A percentile compares a stretch with the other conserved stretches of the same genome.
phyloP scores from a whole-genome alignment of 2,329 filamentous ascomycete species.

The Pseudomassariella vexata region DNA sequence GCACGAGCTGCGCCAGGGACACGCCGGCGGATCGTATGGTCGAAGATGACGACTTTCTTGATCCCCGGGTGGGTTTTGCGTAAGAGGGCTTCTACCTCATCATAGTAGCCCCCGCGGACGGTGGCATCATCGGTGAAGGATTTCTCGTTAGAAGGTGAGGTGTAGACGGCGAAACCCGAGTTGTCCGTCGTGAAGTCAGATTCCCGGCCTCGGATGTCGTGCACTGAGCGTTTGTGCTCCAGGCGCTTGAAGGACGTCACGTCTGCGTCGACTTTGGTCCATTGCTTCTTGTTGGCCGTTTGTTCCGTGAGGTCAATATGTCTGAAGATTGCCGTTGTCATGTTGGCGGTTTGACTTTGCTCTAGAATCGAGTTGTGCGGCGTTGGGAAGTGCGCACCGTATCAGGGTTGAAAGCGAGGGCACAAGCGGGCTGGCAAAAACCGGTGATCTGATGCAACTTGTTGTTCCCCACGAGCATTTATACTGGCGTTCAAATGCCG shows the following conservation, averaged over 20 bases:
- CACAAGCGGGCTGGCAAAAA: too few species aligned
- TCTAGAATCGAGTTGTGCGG: too few species aligned
- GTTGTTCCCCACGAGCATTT: too few species aligned
- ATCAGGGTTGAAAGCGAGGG: too few species aligned
- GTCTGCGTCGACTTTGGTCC: conserved; percentile 59
- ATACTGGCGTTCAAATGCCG: too few species aligned
- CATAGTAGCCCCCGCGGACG: conserved; percentile 54
- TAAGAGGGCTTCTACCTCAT: conserved; percentile 54
- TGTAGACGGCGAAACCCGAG: conserved; percentile 52
- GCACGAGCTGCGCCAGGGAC: conserved; percentile 49
- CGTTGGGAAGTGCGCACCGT: too few species aligned
- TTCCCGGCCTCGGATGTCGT: conserved; percentile 47
- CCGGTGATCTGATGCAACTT: too few species aligned
- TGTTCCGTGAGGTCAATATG: conserved; percentile 53
- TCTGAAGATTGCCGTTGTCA: conserved; percentile 54
- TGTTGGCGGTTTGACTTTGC: conserved; percentile 29
- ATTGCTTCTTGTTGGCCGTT: conserved; percentile 43
- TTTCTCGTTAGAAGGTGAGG: conserved; percentile 45
- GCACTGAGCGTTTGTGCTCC: conserved; percentile 40
- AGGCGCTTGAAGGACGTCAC: conserved; percentile 45
- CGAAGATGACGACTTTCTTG: conserved; percentile 62
- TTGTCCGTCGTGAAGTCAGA: conserved; percentile 49
- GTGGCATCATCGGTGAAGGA: conserved; percentile 48
- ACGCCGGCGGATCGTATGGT: conserved; percentile 62
- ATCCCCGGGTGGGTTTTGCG: conserved; percentile 47